Base-by-base conservation (phyloP, 2,329 filamentous ascomycete genomes). In the Cadophora luteo-olivacea region DNA sequence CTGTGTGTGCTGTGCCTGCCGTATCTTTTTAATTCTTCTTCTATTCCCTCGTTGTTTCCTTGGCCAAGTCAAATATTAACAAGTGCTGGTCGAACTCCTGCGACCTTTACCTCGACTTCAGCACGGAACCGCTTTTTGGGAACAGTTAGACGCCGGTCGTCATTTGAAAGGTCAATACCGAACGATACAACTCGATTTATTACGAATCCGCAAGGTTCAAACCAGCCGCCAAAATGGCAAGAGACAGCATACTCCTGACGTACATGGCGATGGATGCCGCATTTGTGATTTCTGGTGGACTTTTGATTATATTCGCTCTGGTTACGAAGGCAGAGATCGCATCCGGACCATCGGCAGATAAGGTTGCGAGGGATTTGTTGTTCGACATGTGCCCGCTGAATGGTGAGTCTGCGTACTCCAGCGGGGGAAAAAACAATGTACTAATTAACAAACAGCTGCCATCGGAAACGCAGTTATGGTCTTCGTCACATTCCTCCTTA, bases 381-480 rank as follows among this genome's bases (percentile, higher is more conserved):
- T 80, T 88, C 63, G 77, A 78, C 63, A 78, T 84, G 75, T 85
- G 84, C 75, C 86, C 86, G 25, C 77, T 87, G 68, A 84, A 80
- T 77, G 84, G 85, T 87, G 78, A 73, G 82, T 77, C 57, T 54
- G 45, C 41, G 61, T 64, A 24, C n/a, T 22, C 38, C 41, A 52
- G 12, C 16, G 25, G n/a, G 25, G 68, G 36, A 62, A n/a, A 22
- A 38, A 38, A 25, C 12, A 24, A 24, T 61, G 68, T 69, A 68
- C 73, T 74, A 73, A 76, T 33, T 1, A 66, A 67, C 48, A 65
- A 74, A 62, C 70, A 86, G 91, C 89, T 64, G 91, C 89, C 68
- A 88, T 94, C 71, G 89, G 85, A 76, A 94, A 94, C 79, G 87
- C 89, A 70, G 84, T 89, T 75, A 83, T 94, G 76, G 86, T 94